phyloP scores from a whole-genome alignment of 1,139 yeast species.

The Protomyces arabidopsidicola region DNA sequence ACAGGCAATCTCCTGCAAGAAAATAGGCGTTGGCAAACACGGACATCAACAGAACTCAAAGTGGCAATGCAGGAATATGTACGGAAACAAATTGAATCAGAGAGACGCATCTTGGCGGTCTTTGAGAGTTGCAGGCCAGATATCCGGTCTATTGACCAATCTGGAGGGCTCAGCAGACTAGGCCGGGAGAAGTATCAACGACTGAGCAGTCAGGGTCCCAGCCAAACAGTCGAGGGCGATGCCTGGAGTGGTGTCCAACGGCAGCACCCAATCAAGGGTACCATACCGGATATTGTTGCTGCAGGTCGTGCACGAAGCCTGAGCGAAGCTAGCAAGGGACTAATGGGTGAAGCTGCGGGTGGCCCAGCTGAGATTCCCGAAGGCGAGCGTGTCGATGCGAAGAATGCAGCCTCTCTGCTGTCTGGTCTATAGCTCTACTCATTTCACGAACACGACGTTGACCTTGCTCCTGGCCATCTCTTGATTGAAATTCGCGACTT shows the following conservation, averaged over 20 bases:
- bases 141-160: constrained; percentile 68
- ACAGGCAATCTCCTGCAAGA: constrained; percentile 83
- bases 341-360: background rate
- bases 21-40: constrained; percentile 52
- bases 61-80: constrained; percentile 57
- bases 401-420: constrained; percentile 13
- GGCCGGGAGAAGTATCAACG: constrained; percentile 58
- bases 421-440: background rate
- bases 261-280: background rate
- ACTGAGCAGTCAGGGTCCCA: constrained; percentile 21
- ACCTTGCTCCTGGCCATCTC: too few species aligned
- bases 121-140: constrained; percentile 72
- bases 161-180: constrained; percentile 76
- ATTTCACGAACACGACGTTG: background rate
- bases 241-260: constrained; percentile 29
- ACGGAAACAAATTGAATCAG: constrained; percentile 74
- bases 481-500: too few species aligned
- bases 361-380: background rate
- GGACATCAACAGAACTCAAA: constrained; percentile 55
- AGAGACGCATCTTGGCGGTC: constrained; percentile 69
- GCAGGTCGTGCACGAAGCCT: background rate
- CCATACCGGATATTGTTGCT: background rate
- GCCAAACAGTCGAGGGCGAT: constrained; percentile 29
- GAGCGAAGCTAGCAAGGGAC: background rate
- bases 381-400: constrained; percentile 13